These are phyloP conservation scores for Metschnikowia similis DNA, from an alignment of 805 yeast genomes.

Conservation along the genomic window DNA sequence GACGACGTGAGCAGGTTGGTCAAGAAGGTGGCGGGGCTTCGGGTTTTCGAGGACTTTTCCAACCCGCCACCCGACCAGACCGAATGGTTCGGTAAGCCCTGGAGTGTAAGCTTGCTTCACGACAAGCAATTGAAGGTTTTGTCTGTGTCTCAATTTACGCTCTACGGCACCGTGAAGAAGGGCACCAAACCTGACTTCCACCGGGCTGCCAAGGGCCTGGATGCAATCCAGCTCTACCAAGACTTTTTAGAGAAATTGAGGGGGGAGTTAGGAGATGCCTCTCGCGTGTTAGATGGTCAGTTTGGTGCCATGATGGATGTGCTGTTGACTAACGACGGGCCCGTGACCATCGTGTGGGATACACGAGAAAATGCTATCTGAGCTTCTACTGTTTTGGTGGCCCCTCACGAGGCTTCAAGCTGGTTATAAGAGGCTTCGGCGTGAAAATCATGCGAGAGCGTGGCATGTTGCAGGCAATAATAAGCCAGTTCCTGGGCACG, in stretches of 20 bases:
- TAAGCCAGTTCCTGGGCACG: too few species aligned
- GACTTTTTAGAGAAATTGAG: constrained; percentile 47
- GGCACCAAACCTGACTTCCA: constrained; percentile 97
- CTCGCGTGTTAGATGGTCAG: constrained; percentile 75
- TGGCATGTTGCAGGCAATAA: too few species aligned
- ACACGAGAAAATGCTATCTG: constrained; percentile 30
- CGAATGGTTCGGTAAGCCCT: constrained; percentile 55
- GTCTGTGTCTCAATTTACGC: constrained; percentile 89
- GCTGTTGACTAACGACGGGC: constrained; percentile 83
- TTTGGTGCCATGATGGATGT: constrained; percentile 99
- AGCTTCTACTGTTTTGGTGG: too few species aligned
- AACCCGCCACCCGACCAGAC: constrained; percentile 38
- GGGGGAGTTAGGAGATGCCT: constrained; percentile 50
- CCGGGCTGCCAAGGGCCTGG: constrained; percentile 76
- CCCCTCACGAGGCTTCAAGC: too few species aligned
- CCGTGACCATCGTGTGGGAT: constrained; percentile 82
- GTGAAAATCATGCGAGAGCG: too few species aligned
- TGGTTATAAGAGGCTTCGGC: too few species aligned
- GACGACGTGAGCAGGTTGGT: constrained; percentile 71
- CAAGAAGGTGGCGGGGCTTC: constrained; percentile 57
- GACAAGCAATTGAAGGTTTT: constrained; percentile 71
- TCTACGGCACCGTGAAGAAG: constrained; percentile 78
- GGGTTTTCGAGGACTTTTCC: constrained; percentile 65
- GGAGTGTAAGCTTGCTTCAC: constrained; percentile 63
- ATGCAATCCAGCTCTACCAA: constrained; percentile 49